Evolutionary conservation across 768 basidiomycete genomes (phyloP), one percentile per base, ranked within the genome.

Genomic region (Gloeopeniophorella convolvens): DNA sequence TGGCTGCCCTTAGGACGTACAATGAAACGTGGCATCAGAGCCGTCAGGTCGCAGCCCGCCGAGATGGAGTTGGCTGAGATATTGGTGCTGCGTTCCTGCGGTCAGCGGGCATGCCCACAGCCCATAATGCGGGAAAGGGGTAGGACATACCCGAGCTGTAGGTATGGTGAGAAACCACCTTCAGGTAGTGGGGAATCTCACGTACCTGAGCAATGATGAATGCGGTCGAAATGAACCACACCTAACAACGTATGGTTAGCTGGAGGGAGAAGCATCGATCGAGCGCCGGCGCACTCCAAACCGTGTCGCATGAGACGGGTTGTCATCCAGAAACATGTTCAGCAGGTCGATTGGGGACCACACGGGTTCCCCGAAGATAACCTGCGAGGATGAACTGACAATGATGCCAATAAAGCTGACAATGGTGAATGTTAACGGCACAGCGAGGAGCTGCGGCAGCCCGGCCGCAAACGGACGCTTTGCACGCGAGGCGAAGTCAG

Each of bases 1-100:
- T n/a, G n/a, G n/a, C n/a, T n/a, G 13, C 42, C 9, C 20, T 33
- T n/a, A 27, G 43, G 20, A 69, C 76, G 26, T 57, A 81, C 80
- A 59, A 91, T 79, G 66, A 79, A 90, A 41, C 81, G 81, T 47
- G 89, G 89, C 57, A 79, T 72, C 26, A 90, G 73, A 3, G 87
- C 79, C 1, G 87, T 90, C 58, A 91, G 66, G 64, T 91, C 88
- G 60, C 86, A 89, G 12, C 89, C 87, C 3, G 89, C 87, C 36
- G 81, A 84, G 61, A 90, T 78, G 4, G 84, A 82, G 68, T 91
- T 90, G 26, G 87, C 88, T 9, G 85, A 83, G 59, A 87, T 84
- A 64, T 87, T 89, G 26, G 84, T 86, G 15, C 82, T 83, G 49
- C 46, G 46, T 53, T 48, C 37, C 48, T 23, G 48, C 31, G 45